phyloP scores from a whole-genome alignment of 495 filamentous ascomycete species.

The Hapsidospora chrysogenum region DNA sequence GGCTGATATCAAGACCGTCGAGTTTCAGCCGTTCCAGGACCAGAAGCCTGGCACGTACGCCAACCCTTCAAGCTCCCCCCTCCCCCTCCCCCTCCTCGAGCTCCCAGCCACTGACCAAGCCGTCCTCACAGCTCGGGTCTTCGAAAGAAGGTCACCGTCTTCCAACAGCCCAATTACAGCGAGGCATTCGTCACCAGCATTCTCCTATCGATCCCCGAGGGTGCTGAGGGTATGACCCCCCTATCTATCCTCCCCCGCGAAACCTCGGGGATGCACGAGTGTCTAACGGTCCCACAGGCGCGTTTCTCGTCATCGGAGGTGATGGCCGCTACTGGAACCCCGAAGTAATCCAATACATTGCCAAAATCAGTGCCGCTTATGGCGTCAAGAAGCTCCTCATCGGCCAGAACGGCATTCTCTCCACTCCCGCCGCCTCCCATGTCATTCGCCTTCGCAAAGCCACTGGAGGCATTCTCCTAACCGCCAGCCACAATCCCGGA shows the following conservation, averaged over 20 bases:
- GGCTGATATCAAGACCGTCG: slow-evolving; percentile 52
- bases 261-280: neutral
- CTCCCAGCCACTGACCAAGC: neutral
- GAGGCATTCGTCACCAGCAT: slow-evolving; percentile 90
- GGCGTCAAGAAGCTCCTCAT: slow-evolving; percentile 97
- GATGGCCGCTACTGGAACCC: slow-evolving; percentile 96
- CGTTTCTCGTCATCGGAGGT: slow-evolving; percentile 91
- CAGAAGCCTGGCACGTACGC: slow-evolving; percentile 99
- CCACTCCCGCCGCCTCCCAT: slow-evolving; percentile 89
- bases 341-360: slow-evolving; percentile 89
- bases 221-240: slow-evolving; percentile 38
- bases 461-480: slow-evolving; percentile 90
- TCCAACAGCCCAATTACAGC: slow-evolving; percentile 88
- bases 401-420: slow-evolving; percentile 90
- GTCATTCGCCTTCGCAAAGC: slow-evolving; percentile 85
- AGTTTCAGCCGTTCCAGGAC: slow-evolving; percentile 68
- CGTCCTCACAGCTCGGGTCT: slow-evolving; percentile 60
- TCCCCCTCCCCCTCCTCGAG: slow-evolving; percentile 3
- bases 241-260: too few species aligned
- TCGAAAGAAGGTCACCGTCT: slow-evolving; percentile 96
- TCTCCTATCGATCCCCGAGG: slow-evolving; percentile 90
- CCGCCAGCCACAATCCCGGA: slow-evolving; percentile 94
- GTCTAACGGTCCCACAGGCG: too few species aligned
- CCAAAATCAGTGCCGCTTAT: slow-evolving; percentile 92
- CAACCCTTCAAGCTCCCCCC: slow-evolving; percentile 8